Evolutionary conservation across 805 yeast genomes (phyloP), one percentile per base, ranked within the genome.

Genomic region (Blastobotrys robertii): DNA sequence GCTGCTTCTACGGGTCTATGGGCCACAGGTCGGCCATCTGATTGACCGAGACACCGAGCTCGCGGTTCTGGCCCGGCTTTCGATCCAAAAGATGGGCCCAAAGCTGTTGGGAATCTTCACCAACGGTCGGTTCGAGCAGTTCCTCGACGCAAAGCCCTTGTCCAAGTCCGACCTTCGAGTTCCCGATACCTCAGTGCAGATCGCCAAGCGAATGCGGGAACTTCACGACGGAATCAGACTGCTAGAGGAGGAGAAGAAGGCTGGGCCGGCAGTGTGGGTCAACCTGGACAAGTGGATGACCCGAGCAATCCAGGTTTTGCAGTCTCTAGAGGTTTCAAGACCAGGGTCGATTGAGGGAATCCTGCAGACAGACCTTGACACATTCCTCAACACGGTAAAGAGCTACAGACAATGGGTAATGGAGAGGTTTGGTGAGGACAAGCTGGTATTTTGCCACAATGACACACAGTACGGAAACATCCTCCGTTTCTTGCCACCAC

Each of bases 381-480:
- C 64, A 12, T 83, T 84, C 52, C 70, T 72, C 47, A 44, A 54
- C 2, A 56, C 68, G n/a, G 62, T 84, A 6, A 53, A 55, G 1
- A 60, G 56, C 39, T 90, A 88, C 61, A 69, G 70, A 42, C 59
- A 67, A 5, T 85, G 88, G 87, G 63, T 92, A 13, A 69, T 67
- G 31, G 53, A 52, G 4, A 65, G 72, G 47, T 76, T 80, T 53
- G 72, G 72, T 19, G 62, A 61, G 14, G 63, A 60, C 8, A 67
- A 71, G 42, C 68, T 84, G 47, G 86, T 76, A 10, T 92, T 92
- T 58, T 86, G 96, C 54, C 98, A 92, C 63, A 92, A 92, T 57
- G 98, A 90, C 62, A 83, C 97, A 1, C 98, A 92, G 62, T 90
- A 92, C 59, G 98, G 98, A 30, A 92, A 92, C 57, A 69, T 92